A percentile compares a stretch with the other conserved stretches of the same genome.
phyloP scores from a whole-genome alignment of 2,329 filamentous ascomycete genomes.

The Phyllosticta citriasiana region DNA sequence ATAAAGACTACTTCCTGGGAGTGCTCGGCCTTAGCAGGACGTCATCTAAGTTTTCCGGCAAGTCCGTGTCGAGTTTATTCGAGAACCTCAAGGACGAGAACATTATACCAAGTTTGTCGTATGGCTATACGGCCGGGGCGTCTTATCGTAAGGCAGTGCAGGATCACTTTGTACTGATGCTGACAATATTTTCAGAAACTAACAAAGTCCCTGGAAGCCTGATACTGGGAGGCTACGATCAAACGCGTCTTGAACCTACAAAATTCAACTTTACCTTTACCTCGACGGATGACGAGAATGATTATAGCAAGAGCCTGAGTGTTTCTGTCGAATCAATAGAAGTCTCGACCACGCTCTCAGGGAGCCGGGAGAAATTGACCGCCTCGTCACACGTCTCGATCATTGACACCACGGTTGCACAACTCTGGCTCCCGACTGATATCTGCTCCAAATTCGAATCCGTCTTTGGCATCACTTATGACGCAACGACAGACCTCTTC shows the following conservation, averaged over 20 bases:
- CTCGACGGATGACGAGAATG: background rate
- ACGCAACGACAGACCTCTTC: slow-evolving; percentile 27
- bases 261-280: slow-evolving; percentile 15
- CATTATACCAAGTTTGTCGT: slow-evolving; percentile 26
- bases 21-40: background rate
- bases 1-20: slow-evolving; percentile 21
- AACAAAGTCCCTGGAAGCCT: slow-evolving; percentile 27
- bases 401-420: slow-evolving; percentile 1
- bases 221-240: slow-evolving; percentile 34
- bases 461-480: slow-evolving; percentile 31
- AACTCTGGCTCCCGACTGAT: slow-evolving; percentile 18
- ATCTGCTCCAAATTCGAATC: slow-evolving; percentile 31
- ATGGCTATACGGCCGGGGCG: slow-evolving; percentile 27
- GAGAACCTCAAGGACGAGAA: slow-evolving; percentile 19
- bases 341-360: background rate
- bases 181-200: background rate
- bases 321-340: background rate
- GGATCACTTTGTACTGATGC: too few relatives aligned
- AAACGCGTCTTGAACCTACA: slow-evolving; percentile 24
- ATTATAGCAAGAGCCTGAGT: background rate
- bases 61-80: slow-evolving; percentile 19
- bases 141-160: slow-evolving; percentile 18
- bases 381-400: slow-evolving; percentile 16
- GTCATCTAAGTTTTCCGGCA: slow-evolving; percentile 21
- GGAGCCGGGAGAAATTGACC: background rate